Evolutionary conservation across 148 eudicot species (phyloP).

Genomic region (Silene uniflora): DNA sequence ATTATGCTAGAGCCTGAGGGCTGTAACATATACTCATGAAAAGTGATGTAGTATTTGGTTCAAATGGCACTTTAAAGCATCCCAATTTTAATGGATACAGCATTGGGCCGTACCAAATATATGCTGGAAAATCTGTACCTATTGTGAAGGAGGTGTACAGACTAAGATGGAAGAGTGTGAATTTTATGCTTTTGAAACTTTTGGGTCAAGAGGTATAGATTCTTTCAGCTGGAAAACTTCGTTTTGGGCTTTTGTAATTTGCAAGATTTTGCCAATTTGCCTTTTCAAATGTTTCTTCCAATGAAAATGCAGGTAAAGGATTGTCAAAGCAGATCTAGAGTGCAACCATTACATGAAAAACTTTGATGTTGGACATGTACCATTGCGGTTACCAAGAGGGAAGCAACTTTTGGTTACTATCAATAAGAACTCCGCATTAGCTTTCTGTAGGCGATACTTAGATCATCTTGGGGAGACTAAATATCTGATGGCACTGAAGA

Average conservation of each 20-base stretch:
- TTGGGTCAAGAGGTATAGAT: conserved; percentile 77
- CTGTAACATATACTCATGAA: too few relatives aligned
- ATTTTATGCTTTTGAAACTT: conserved; percentile 95
- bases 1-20: too few relatives aligned
- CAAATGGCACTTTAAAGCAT: too few relatives aligned
- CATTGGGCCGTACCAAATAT: conserved; percentile 89
- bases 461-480: conserved; percentile 97
- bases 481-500: conserved; percentile 93
- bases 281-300: conserved; percentile 9
- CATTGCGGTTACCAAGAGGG: conserved; percentile 90
- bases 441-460: conserved; percentile 88
- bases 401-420: conserved; percentile 90
- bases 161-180: conserved; percentile 99
- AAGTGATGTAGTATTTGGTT: too few relatives aligned
- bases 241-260: not conserved
- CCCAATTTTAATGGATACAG: too few relatives aligned
- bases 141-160: conserved; percentile 98
- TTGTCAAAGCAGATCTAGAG: conserved; percentile 92
- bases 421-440: conserved; percentile 91
- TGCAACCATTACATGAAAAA: conserved; percentile 99
- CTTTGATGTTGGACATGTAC: conserved; percentile 87
- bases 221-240: conserved; percentile 7
- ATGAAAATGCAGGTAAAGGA: conserved; percentile 70
- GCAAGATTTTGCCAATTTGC: not conserved
- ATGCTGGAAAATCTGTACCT: conserved; percentile 98